Conservation (phyloP, 768 basidiomycete genomes). For the Boletus subparvulus region DNA sequence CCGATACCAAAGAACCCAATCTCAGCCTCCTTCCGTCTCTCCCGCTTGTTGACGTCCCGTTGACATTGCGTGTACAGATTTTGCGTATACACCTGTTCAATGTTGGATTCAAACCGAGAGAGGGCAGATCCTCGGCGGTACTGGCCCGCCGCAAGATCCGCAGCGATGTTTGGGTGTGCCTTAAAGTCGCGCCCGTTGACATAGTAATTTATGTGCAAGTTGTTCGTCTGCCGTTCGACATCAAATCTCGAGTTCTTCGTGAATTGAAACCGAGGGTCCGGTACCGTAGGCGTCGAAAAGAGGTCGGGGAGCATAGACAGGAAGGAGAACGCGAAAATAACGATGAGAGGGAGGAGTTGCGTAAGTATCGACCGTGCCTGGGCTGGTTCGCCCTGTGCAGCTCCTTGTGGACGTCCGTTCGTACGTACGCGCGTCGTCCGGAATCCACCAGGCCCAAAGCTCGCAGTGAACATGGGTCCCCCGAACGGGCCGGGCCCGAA, state of each 20-base stretch:
- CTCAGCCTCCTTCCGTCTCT: constrained; percentile 71
- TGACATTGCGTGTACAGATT: constrained; percentile 73
- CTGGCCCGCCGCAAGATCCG: constrained; percentile 56
- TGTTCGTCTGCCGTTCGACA: constrained; percentile 67
- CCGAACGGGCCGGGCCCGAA: constrained; percentile 54
- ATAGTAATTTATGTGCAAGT: constrained; percentile 75
- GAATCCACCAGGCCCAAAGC: constrained; percentile 85
- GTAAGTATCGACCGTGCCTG: constrained; percentile 60
- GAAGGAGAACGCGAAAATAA: constrained; percentile 83
- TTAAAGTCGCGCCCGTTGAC: constrained; percentile 78
- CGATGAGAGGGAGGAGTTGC: constrained; percentile 81
- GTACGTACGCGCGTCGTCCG: constrained; percentile 57
- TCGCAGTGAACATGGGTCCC: constrained; percentile 65
- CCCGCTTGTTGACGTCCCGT: constrained; percentile 60
- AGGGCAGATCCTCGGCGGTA: constrained; percentile 35
- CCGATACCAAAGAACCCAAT: constrained; percentile 89
- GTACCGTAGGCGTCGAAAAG: constrained; percentile 62
- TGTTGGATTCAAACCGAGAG: constrained; percentile 65
- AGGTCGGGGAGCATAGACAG: constrained; percentile 77
- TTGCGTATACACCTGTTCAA: constrained; percentile 76
- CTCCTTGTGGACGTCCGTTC: constrained; percentile 38
- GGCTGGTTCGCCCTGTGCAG: constrained; percentile 38
- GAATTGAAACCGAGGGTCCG: constrained; percentile 83
- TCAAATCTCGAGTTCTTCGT: constrained; percentile 57
- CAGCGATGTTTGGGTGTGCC: constrained; percentile 72